Conservation (phyloP, 768 basidiomycete genomes). For the Rhodotorula paludigena region DNA sequence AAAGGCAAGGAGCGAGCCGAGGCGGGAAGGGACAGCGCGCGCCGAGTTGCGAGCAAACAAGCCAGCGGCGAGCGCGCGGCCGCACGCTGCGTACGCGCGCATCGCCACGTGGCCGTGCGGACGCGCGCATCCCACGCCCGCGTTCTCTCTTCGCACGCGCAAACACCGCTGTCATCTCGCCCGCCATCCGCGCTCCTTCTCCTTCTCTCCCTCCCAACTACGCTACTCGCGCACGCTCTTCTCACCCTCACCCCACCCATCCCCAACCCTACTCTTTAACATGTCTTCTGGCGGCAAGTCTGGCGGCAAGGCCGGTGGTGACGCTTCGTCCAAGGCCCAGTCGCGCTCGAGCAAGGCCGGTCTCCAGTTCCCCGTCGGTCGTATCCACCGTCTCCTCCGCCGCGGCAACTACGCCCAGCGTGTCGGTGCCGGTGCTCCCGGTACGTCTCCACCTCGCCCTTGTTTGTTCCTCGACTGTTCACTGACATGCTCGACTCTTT, state of each 20-base stretch:
- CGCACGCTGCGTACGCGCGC: neutral
- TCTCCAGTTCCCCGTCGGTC: slow-evolving; percentile 69
- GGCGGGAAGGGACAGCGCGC: neutral
- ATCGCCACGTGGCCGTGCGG: neutral
- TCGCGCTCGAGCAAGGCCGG: slow-evolving; percentile 61
- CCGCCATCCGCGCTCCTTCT: neutral
- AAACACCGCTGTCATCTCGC: neutral
- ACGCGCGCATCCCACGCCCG: slow-evolving; percentile 55
- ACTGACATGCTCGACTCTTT: neutral
- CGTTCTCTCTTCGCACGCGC: neutral
- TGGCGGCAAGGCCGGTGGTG: slow-evolving; percentile 47
- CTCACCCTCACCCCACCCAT: neutral
- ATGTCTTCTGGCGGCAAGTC: slow-evolving; percentile 45
- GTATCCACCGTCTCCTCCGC: slow-evolving; percentile 74
- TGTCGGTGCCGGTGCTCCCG: slow-evolving; percentile 65
- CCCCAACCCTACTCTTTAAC: neutral
- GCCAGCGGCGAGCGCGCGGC: neutral
- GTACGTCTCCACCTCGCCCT: slow-evolving; percentile 5
- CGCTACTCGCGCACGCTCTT: neutral
- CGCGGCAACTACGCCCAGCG: slow-evolving; percentile 67
- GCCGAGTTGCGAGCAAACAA: no score
- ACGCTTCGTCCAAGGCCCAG: slow-evolving; percentile 52
- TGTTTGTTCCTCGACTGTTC: neutral
- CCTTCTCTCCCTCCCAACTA: neutral
- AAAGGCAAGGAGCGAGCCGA: neutral